Evolutionary conservation across 2,329 filamentous ascomycete species (phyloP).

Genomic region (Paracamarosporium sp.): DNA sequence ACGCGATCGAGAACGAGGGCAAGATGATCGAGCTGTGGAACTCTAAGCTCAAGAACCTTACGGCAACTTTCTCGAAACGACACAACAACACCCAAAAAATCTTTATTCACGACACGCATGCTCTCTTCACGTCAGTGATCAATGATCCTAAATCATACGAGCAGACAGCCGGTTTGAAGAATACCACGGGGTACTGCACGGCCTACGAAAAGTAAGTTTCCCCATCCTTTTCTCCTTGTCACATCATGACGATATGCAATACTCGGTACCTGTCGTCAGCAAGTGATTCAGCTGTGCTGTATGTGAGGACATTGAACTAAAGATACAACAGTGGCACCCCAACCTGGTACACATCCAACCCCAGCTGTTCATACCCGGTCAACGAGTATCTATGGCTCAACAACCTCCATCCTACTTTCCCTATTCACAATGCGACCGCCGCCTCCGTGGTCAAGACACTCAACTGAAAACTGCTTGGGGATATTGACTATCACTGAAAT

Average conservation of each 20-base stretch:
- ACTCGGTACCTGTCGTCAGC: background rate
- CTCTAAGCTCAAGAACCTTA: conserved; percentile 50
- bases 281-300: background rate
- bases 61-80: conserved; percentile 45
- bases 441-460: conserved; percentile 41
- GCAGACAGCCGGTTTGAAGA: conserved; percentile 61
- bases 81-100: conserved; percentile 51
- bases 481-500: too few relatives aligned
- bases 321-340: conserved; percentile 43
- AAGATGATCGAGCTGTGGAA: conserved; percentile 62
- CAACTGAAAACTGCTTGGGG: too few relatives aligned
- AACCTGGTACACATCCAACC: conserved; percentile 45
- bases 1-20: conserved; percentile 40
- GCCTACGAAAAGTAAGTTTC: conserved; percentile 58
- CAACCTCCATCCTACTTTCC: conserved; percentile 67
- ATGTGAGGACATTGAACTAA: background rate
- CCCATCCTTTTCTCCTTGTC: background rate
- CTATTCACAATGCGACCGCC: conserved; percentile 67
- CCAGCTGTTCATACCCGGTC: conserved; percentile 60
- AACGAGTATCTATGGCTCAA: conserved; percentile 73
- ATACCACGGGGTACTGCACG: conserved; percentile 62
- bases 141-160: conserved; percentile 58
- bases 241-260: background rate
- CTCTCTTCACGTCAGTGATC: conserved; percentile 60
- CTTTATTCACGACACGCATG: conserved; percentile 62